phyloP scores from a whole-genome alignment of 345 rosid genomes.

The Lepidium africanum region DNA sequence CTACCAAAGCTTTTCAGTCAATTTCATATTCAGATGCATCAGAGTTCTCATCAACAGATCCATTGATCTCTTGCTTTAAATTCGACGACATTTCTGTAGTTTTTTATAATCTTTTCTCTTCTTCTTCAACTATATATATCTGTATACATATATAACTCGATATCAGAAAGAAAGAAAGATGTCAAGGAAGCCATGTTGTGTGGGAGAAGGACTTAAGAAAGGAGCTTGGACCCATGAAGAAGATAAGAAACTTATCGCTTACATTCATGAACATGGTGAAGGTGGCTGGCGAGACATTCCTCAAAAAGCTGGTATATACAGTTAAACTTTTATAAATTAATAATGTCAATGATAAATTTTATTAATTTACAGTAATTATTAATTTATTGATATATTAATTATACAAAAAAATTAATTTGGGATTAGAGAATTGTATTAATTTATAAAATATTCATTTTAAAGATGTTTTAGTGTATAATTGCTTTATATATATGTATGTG shows the following conservation, averaged over 20 bases:
- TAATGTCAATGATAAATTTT: too few relatives aligned
- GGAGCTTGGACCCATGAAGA: conserved; percentile 31
- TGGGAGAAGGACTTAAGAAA: conserved; percentile 30
- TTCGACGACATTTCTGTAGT: neutral
- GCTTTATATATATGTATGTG: neutral
- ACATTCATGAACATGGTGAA: conserved; percentile 26
- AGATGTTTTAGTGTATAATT: too few relatives aligned
- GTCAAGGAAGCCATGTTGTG: conserved; percentile 32
- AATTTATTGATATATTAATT: too few relatives aligned
- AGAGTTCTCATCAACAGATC: conserved; percentile 27
- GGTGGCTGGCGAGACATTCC: conserved; percentile 34
- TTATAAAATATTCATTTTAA: too few relatives aligned
- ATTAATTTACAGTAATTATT: neutral
- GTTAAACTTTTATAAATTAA: too few relatives aligned
- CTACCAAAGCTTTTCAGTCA: conserved; percentile 14
- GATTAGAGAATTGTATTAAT: too few relatives aligned
- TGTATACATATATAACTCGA: neutral
- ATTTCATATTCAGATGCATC: conserved; percentile 23
- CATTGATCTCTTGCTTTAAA: conserved; percentile 5
- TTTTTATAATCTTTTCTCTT: neutral
- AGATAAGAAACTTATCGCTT: conserved; percentile 30
- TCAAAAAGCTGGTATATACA: conserved; percentile 21
- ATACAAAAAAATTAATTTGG: too few relatives aligned
- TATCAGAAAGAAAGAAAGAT: neutral
- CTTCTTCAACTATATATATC: neutral